Evolutionary conservation across 352 stramenopile species (phyloP), one percentile per base, ranked within the genome.

Genomic region (Aphanomyces stellatus): DNA sequence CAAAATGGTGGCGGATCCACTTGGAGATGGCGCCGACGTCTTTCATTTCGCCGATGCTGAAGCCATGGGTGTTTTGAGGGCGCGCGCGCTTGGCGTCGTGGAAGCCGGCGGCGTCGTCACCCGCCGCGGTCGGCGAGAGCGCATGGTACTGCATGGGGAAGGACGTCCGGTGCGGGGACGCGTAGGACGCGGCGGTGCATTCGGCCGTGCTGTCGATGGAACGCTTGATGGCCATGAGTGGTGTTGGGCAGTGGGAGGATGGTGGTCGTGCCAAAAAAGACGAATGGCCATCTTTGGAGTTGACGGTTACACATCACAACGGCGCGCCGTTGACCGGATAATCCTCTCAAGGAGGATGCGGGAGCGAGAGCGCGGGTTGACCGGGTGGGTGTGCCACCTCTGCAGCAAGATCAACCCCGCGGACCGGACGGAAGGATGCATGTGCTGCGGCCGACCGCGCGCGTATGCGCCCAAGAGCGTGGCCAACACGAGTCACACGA

Each of bases 341-440:
- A 51, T 7, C 19, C 25, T 51, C n/a, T 15, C 49, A 35, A 34
- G 30, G 30, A 57, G 30, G 49, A 30, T 37, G 30, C 25, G 49
- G 30, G 25, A 33, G 49, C 22, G n/a, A 57, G 27, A 24, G 5
- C 8, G 19, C 25, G 42, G 25, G 5, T 5, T 24, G 40, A 22
- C n/a, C 13, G 57, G 60, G 11, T 67, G 60, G 60, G 60, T 57
- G 7, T 67, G 60, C 17, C 60, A 67, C 57, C 31, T 67, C 5
- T 67, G 60, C 41, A 67, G 40, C 17, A 67, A 67, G 34, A 67
- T 67, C 37, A 67, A 67, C 37, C 57, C 34, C 19, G 28, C 6
- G 5, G 37, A 35, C 10, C 15, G 37, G 19, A 22, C 17, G 11
- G 41, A 22, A 3, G 11, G 10, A 2, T 67, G 60, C 25, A 4